phyloP scores from a whole-genome alignment of 805 yeast species.

The Jamesozyma rosinii region DNA sequence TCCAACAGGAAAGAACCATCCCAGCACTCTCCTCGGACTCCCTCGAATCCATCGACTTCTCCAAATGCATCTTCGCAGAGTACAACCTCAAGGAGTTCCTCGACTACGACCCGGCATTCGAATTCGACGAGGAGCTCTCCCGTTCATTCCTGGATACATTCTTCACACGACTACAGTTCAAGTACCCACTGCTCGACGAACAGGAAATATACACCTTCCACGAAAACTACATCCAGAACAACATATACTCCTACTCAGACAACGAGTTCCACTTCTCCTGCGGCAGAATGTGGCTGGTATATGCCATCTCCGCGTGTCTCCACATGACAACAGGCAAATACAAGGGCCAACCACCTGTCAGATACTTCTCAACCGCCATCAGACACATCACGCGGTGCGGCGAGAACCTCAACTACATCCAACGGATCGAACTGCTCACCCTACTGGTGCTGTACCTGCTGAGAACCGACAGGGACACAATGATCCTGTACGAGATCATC shows the following conservation, averaged over 20 bases:
- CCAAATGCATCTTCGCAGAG: constrained; percentile 36
- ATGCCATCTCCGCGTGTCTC: constrained; percentile 42
- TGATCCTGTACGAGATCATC: constrained; percentile 44
- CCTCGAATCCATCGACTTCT: constrained; percentile 33
- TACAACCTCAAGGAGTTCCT: constrained; percentile 41
- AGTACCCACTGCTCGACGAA: constrained; percentile 48
- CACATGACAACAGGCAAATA: constrained; percentile 50
- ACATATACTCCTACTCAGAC: constrained; percentile 31
- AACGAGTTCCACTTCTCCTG: constrained; percentile 41
- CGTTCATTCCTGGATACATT: constrained; percentile 46
- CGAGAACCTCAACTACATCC: constrained; percentile 32
- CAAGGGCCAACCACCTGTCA: constrained; percentile 44
- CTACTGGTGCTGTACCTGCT: constrained; percentile 46
- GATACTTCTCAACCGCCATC: constrained; percentile 52
- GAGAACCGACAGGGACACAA: constrained; percentile 53
- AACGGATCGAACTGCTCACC: constrained; percentile 45
- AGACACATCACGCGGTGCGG: constrained; percentile 44
- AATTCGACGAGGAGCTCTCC: constrained; percentile 42
- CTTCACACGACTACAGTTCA: constrained; percentile 46
- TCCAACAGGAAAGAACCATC: not conserved
- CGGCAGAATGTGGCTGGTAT: constrained; percentile 48
- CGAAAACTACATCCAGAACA: constrained; percentile 38
- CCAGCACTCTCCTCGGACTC: constrained; percentile 23
- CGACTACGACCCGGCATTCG: constrained; percentile 41
- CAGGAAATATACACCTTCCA: constrained; percentile 43